Percentiles rank a stretch among this genome's conserved stretches.
These are phyloP conservation scores for Aristolochia californica DNA, from an alignment of 164 flowering plant species.

Conservation along the genomic window DNA sequence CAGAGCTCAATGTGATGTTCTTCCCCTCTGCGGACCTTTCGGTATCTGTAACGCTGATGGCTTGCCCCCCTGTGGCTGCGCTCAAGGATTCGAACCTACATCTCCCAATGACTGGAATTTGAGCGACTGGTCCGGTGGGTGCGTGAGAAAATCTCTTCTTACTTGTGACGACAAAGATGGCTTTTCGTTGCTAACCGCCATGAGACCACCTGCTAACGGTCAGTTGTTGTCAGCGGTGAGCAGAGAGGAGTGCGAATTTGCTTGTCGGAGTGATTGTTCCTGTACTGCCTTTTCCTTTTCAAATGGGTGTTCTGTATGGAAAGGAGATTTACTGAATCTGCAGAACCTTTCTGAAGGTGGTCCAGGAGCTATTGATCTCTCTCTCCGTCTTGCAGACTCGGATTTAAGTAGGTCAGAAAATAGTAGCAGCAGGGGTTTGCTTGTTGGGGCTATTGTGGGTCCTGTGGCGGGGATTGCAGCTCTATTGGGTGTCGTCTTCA, in stretches of 20 bases:
- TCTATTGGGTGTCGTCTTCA: constrained; percentile 7
- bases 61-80: constrained; percentile 8
- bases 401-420: not conserved
- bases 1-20: constrained; percentile 7
- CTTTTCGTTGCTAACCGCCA: no score
- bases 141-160: no score
- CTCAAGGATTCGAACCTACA: constrained; percentile 8
- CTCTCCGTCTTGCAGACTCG: not conserved
- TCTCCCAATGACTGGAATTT: constrained; percentile 8
- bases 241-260: no score
- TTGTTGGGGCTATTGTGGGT: constrained; percentile 12
- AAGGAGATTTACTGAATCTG: constrained; percentile 5
- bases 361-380: not conserved
- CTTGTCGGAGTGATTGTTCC: no score
- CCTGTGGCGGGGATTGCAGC: constrained; percentile 9
- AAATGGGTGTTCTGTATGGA: constrained; percentile 14
- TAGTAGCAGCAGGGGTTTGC: constrained; percentile 1
- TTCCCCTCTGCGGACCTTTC: constrained; percentile 11
- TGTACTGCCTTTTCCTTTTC: no score
- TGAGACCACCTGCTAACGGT: no score
- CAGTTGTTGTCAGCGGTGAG: no score
- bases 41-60: constrained; percentile 7
- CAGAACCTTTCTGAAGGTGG: not conserved
- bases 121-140: constrained; percentile 10
- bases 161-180: no score